Evolutionary conservation across 228 moss, liverwort and hornwort genomes (phyloP), one percentile per base, ranked within the genome.

Genomic region (Sphagnum fallax): DNA sequence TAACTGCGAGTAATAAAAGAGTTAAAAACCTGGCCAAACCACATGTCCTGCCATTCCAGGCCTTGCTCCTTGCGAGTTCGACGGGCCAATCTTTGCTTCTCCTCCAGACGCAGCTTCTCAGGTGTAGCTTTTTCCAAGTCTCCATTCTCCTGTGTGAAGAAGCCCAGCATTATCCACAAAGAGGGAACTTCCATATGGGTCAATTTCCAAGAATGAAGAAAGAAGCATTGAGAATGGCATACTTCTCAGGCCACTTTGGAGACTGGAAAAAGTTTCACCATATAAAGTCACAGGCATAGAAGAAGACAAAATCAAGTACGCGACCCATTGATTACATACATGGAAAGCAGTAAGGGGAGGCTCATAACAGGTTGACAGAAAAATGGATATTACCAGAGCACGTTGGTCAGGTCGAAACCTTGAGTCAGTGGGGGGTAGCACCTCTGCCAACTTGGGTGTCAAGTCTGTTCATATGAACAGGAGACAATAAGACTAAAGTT

Each of bases 71-170:
- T 97, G 57, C 90, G 91, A 65, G 81, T 63, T 67, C 88, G 91
- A 67, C 93, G 93, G 62, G 91, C 91, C 50, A 79, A 64, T 74
- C 97, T 87, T 75, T 97, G 97, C 67, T 97, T 97, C 6, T 97
- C 97, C 86, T 97, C 97, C 73, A 97, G 81, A 65, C 97, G 84
- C 63, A 97, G 84, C 72, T 97, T 97, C 69, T 97, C 97, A 15
- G 97, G 97, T 60, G 97, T 97, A 12, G 97, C 97, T 82, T 97
- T 97, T 68, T 97, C 97, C 65, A 93, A 79, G 70, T 97, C 97
- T 32, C 97, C 97, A 66, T 97, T 91, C 82, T 97, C 97, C 97
- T 97, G 75, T 47, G 32, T 32, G 32, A 32, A 32, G 32, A 32
- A 32, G 32, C 32, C 32, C 32, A 32, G 8, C 57, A 48, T 61